Base-by-base conservation (phyloP, 2,329 filamentous ascomycete genomes). In the Lomentospora prolificans region DNA sequence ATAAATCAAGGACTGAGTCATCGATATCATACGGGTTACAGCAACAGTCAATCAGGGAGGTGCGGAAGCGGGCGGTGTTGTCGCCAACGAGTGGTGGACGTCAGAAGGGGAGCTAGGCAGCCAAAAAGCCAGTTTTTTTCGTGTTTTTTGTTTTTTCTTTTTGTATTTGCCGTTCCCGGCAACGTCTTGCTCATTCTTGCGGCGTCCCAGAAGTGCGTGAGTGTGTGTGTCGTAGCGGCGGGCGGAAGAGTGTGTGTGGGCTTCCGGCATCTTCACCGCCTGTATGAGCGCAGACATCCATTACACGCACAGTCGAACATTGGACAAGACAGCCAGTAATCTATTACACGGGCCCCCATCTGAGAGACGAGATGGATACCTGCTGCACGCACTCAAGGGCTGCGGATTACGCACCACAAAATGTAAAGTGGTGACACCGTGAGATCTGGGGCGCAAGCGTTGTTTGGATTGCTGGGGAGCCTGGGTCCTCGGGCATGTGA, bases 1-100 rank as follows among this genome's bases (percentile, higher is more conserved):
- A 48, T 48, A 22, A 48, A 22, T 48, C 44, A 14, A 5, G 44
- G 44, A 48, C 44, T 48, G 44, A 48, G 44, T 48, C 44, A 48
- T 25, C 44, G 22, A 17, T 48, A 19, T 17, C 44, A 27, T 48
- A 25, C 44, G 22, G 19, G 19, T 22, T 9, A 33, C 30, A 33
- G 7, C 6, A 12, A 12, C 12, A 7, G 30, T 6, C 6, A 33
- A 6, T 33, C 12, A 12, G 12, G 12, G 30, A 12, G 30, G 12
- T 6, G 30, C 7, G 30, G 30, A 33, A 33, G 12, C 30, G 30
- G 30, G 30, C 30, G 12, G 12, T 12, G 30, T 33, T 12, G 30
- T n/a, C n/a, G n/a, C n/a, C n/a, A n/a, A n/a, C n/a, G n/a, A n/a
- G n/a, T n/a, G n/a, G n/a, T n/a, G n/a, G n/a, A n/a, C n/a, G n/a